A percentile compares a stretch with the other conserved stretches of the same genome.
Evolutionary conservation across 2,329 filamentous ascomycete species (phyloP).

Genomic region (Cyphellophora attinorum): DNA sequence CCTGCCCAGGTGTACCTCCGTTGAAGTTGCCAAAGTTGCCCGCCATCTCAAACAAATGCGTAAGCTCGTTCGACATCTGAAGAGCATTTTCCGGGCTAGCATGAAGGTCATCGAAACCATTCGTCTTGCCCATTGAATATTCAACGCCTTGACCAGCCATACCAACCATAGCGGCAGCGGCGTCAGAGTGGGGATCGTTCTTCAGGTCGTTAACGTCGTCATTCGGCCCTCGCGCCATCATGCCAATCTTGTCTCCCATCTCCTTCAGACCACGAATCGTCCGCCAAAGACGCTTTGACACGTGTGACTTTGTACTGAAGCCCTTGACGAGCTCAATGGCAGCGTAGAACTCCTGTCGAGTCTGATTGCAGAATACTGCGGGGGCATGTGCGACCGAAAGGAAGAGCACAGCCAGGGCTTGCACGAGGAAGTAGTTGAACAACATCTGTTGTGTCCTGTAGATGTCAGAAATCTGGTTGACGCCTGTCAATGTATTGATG

Average conservation of each 20-base stretch:
- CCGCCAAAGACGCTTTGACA: conserved; percentile 54
- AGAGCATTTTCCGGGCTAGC: conserved; percentile 49
- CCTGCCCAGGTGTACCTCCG: conserved; percentile 21
- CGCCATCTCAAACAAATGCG: conserved; percentile 54
- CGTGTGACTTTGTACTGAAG: conserved; percentile 51
- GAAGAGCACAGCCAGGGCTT: conserved; percentile 54
- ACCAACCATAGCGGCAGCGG: conserved; percentile 57
- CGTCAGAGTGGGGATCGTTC: conserved; percentile 49
- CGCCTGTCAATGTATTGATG: conserved; percentile 49
- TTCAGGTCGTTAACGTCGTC: conserved; percentile 4
- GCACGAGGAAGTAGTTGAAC: conserved; percentile 60
- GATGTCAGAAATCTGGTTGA: conserved; percentile 54
- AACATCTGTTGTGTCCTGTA: conserved; percentile 54
- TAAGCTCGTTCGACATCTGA: conserved; percentile 52
- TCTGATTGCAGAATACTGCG: conserved; percentile 47
- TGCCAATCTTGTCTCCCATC: conserved; percentile 51
- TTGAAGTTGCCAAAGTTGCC: conserved; percentile 41
- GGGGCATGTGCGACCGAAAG: conserved; percentile 57
- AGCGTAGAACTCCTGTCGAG: conserved; percentile 60
- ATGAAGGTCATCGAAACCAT: conserved; percentile 28
- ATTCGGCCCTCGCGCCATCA: conserved; percentile 25
- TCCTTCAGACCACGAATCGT: conserved; percentile 55
- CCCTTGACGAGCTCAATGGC: conserved; percentile 55
- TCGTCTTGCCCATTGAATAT: conserved; percentile 36
- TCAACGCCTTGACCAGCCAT: conserved; percentile 54